These are phyloP conservation scores for Lecanicillium sp. DNA, from an alignment of 2,329 filamentous ascomycete species.

Conservation along the genomic window DNA sequence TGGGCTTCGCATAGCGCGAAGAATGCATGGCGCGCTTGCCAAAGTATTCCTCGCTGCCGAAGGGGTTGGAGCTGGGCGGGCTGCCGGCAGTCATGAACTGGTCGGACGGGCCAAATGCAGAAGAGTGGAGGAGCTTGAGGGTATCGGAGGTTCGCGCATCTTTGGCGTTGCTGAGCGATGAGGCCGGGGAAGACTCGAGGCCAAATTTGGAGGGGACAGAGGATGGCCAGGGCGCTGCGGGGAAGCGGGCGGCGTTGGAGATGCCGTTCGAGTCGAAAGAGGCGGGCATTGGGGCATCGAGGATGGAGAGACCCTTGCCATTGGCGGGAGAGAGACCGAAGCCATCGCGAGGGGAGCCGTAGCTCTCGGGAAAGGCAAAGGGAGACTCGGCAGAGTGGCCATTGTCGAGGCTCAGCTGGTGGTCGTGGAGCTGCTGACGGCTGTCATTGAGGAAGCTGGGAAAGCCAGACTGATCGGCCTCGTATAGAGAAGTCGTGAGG, in stretches of 20 bases:
- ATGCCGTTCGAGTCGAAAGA: conserved; percentile 96
- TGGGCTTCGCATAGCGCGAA: conserved; percentile 60
- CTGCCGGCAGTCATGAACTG: conserved; percentile 50
- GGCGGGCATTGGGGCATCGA: conserved; percentile 86
- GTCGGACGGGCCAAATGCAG: conserved; percentile 60
- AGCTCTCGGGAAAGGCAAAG: conserved; percentile 53
- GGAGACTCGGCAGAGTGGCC: conserved; percentile 52
- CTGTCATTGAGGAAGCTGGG: conserved; percentile 36
- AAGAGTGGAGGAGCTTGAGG: conserved; percentile 59
- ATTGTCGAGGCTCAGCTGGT: conserved; percentile 49
- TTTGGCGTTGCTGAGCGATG: conserved; percentile 60
- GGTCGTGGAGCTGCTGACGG: conserved; percentile 36
- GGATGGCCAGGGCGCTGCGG: conserved; percentile 74
- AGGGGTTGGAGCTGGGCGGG: conserved; percentile 47
- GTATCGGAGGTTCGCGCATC: conserved; percentile 57
- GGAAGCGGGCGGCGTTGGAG: conserved; percentile 80
- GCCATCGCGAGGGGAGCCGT: conserved; percentile 82
- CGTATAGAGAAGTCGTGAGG: conserved; percentile 54
- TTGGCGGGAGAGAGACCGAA: conserved; percentile 72
- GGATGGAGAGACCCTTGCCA: conserved; percentile 70
- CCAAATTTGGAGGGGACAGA: conserved; percentile 91
- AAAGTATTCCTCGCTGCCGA: conserved; percentile 54
- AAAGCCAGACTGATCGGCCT: conserved; percentile 34
- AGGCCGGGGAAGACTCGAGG: conserved; percentile 72
- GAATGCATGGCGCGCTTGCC: conserved; percentile 67